Percentiles rank a stretch among this genome's conserved stretches.
Evolutionary conservation across 2,329 filamentous ascomycete species (phyloP).

Genomic region (Pseudopyricularia cyperi): DNA sequence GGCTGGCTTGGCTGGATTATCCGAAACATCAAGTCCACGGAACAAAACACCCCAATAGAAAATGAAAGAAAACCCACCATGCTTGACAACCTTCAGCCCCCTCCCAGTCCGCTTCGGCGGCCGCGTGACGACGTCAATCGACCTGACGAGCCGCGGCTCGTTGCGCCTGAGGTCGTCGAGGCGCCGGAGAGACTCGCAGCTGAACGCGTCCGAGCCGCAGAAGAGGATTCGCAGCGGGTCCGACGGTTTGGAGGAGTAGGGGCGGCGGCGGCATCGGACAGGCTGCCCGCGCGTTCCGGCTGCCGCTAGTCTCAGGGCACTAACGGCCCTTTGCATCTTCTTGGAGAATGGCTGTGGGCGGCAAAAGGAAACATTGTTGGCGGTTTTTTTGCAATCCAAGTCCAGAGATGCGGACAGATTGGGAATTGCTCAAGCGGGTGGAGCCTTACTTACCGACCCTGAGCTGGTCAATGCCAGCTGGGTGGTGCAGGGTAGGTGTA

Average conservation of each 20-base stretch:
- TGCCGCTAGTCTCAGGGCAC: neutral
- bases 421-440: too few species aligned
- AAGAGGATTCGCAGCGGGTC: slow-evolving; percentile 75
- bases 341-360: too few species aligned
- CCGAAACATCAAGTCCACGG: neutral
- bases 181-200: slow-evolving; percentile 60
- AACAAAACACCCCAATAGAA: too few species aligned
- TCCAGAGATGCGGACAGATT: too few species aligned
- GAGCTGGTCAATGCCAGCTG: too few species aligned
- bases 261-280: neutral
- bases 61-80: slow-evolving; percentile 43
- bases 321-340: neutral
- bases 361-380: too few species aligned
- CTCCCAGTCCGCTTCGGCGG: slow-evolving; percentile 69
- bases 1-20: too few species aligned
- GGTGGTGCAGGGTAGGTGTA: too few species aligned
- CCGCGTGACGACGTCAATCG: slow-evolving; percentile 75
- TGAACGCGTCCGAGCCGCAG: slow-evolving; percentile 88
- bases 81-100: slow-evolving; percentile 51
- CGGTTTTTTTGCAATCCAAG: too few species aligned
- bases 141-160: slow-evolving; percentile 50
- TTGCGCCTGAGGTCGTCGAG: slow-evolving; percentile 30
- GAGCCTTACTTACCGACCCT: too few species aligned
- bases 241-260: slow-evolving; percentile 12
- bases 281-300: neutral